Percentiles rank a stretch among this genome's conserved stretches.
Evolutionary conservation across 495 filamentous ascomycete species (phyloP).

Genomic region (Articulospora tetracladia): DNA sequence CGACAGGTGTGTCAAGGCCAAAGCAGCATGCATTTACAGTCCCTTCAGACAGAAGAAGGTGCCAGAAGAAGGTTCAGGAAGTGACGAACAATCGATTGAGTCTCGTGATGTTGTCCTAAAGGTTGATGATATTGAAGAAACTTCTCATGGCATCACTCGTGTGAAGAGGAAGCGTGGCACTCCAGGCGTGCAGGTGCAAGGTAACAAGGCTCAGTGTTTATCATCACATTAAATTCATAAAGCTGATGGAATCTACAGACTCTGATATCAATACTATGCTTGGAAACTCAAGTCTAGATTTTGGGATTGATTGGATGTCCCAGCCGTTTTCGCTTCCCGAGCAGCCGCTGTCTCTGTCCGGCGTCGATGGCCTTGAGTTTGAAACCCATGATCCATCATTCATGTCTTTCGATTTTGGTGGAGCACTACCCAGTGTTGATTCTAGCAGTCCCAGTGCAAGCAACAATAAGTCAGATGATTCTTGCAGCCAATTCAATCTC

Average conservation of each 20-base stretch:
- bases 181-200: neutral
- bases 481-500: neutral
- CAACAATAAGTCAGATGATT: no score
- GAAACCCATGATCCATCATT: neutral
- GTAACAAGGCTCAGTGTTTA: neutral
- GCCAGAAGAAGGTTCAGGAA: conserved; percentile 13
- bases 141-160: neutral
- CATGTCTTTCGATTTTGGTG: neutral
- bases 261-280: neutral
- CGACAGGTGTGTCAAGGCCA: conserved; percentile 32
- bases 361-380: neutral
- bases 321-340: neutral
- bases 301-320: neutral
- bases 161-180: neutral
- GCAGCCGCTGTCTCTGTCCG: neutral
- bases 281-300: neutral
- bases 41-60: conserved; percentile 29
- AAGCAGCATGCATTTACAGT: conserved; percentile 30
- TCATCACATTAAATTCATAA: neutral
- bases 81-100: neutral
- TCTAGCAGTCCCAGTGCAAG: neutral
- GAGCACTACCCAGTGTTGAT: neutral
- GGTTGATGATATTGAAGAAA: neutral
- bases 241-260: neutral
- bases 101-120: neutral